A percentile compares a stretch with the other conserved stretches of the same genome.
These are phyloP conservation scores for Stentor coeruleus DNA, from an alignment of 73 alveolate species.

Conservation along the genomic window DNA sequence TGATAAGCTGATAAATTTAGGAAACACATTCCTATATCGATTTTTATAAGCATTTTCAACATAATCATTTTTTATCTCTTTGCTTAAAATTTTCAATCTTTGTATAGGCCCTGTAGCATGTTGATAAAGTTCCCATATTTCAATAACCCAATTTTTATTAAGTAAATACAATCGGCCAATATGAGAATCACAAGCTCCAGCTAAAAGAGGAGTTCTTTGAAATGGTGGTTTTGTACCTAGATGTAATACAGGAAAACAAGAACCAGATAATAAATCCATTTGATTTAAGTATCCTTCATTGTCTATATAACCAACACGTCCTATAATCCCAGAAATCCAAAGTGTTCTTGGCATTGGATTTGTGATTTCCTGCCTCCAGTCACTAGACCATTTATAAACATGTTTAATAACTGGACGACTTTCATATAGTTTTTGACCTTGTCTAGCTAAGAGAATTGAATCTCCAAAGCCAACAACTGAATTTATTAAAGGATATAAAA, in stretches of 20 bases:
- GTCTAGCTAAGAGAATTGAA: slow-evolving; percentile 44
- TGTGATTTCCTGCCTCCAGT: slow-evolving; percentile 37
- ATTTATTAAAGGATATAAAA: neutral
- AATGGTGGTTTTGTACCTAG: slow-evolving; percentile 63
- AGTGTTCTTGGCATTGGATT: slow-evolving; percentile 50
- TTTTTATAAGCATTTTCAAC: slow-evolving; percentile 33
- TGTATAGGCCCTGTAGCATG: slow-evolving; percentile 38
- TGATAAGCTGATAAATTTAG: slow-evolving; percentile 37
- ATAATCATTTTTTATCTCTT: slow-evolving; percentile 40
- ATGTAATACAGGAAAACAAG: slow-evolving; percentile 32
- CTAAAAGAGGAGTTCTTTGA: slow-evolving; percentile 45
- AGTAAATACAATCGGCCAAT: slow-evolving; percentile 47
- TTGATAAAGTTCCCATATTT: slow-evolving; percentile 53
- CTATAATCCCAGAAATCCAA: slow-evolving; percentile 36
- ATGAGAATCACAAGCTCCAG: slow-evolving; percentile 42
- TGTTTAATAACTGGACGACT: slow-evolving; percentile 46
- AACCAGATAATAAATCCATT: slow-evolving; percentile 42
- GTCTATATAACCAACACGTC: slow-evolving; percentile 43
- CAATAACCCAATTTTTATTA: slow-evolving; percentile 50
- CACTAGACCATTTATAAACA: slow-evolving; percentile 41
- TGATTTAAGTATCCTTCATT: slow-evolving; percentile 41
- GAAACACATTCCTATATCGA: slow-evolving; percentile 40
- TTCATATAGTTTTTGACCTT: slow-evolving; percentile 40
- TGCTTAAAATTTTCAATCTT: slow-evolving; percentile 42
- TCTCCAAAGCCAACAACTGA: slow-evolving; percentile 49